Evolutionary conservation across 2,329 filamentous ascomycete genomes (phyloP).

Genomic region (Trichoderma brevicompactum): DNA sequence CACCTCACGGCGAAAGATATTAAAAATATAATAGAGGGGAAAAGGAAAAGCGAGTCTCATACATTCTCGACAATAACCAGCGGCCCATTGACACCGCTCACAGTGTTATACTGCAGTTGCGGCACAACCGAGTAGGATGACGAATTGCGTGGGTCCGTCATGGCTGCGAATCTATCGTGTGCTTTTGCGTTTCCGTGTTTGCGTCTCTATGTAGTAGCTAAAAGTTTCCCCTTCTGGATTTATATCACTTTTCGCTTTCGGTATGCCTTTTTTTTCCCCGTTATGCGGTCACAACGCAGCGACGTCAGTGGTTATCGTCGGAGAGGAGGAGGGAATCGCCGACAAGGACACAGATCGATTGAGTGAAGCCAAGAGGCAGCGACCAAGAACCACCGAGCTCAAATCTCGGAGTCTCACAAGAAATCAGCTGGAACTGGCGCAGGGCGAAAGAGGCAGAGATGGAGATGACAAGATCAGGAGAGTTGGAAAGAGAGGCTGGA

Average conservation of each 20-base stretch:
- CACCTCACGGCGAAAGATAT: background rate
- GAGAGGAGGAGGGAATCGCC: background rate
- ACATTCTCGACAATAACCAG: constrained; percentile 98
- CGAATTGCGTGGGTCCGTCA: constrained; percentile 62
- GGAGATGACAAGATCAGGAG: constrained; percentile 13
- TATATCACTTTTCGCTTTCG: background rate
- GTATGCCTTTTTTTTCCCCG: background rate
- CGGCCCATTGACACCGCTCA: constrained; percentile 96
- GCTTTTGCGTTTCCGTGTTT: background rate
- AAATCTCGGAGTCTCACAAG: background rate
- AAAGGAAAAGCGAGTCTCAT: constrained; percentile 31
- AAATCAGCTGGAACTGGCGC: background rate
- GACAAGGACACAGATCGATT: background rate
- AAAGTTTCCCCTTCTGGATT: background rate
- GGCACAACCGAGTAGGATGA: constrained; percentile 64
- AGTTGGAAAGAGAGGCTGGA: constrained; percentile 13
- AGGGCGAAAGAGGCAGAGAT: background rate
- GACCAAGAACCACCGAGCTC: background rate
- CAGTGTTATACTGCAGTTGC: constrained; percentile 91
- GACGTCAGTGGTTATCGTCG: background rate
- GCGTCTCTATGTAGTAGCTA: constrained; percentile 1
- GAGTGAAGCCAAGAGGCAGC: background rate
- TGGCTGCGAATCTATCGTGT: constrained; percentile 38
- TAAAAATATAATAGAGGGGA: background rate
- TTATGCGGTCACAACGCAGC: constrained; percentile 4